Percentiles rank a stretch among this genome's conserved stretches.
phyloP scores from a whole-genome alignment of 352 stramenopile genomes.

The Globisporangium echinulatum region DNA sequence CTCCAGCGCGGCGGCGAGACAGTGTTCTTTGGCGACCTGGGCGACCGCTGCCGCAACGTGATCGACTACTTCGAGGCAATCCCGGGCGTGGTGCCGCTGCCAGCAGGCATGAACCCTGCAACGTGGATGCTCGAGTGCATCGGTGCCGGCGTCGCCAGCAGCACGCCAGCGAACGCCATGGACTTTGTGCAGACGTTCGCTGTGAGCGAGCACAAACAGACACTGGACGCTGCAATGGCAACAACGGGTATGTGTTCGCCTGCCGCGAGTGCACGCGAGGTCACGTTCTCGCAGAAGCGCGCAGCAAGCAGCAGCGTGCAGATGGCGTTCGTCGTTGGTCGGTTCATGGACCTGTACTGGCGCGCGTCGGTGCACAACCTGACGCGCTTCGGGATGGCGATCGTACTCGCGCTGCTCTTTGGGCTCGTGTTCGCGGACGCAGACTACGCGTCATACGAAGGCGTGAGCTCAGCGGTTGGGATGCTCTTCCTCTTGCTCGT shows the following conservation, averaged over 20 bases:
- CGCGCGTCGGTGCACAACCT: neutral
- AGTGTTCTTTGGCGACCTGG: too few relatives aligned
- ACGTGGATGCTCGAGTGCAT: conserved; percentile 19
- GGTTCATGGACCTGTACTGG: neutral
- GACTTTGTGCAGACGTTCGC: conserved; percentile 36
- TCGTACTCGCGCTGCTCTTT: neutral
- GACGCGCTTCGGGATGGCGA: neutral
- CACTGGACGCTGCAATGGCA: conserved; percentile 61
- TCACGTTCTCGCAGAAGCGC: conserved; percentile 39
- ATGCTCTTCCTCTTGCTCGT: conserved; percentile 10
- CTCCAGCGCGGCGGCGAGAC: too few relatives aligned
- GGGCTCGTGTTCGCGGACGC: neutral
- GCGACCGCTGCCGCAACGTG: too few relatives aligned
- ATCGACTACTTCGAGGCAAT: too few relatives aligned
- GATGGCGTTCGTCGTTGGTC: conserved; percentile 6
- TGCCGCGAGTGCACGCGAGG: conserved; percentile 50
- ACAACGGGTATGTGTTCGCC: conserved; percentile 54
- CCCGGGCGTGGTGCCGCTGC: too few relatives aligned
- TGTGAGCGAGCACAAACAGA: conserved; percentile 21
- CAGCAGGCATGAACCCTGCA: conserved; percentile 12
- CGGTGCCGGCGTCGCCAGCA: conserved; percentile 18
- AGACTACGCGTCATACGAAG: neutral
- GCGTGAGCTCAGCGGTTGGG: neutral
- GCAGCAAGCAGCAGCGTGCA: neutral
- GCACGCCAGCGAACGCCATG: conserved; percentile 11